Conservation (phyloP, 2,329 filamentous ascomycete species). For the Ophiocordyceps polyrhachis-furcata region DNA sequence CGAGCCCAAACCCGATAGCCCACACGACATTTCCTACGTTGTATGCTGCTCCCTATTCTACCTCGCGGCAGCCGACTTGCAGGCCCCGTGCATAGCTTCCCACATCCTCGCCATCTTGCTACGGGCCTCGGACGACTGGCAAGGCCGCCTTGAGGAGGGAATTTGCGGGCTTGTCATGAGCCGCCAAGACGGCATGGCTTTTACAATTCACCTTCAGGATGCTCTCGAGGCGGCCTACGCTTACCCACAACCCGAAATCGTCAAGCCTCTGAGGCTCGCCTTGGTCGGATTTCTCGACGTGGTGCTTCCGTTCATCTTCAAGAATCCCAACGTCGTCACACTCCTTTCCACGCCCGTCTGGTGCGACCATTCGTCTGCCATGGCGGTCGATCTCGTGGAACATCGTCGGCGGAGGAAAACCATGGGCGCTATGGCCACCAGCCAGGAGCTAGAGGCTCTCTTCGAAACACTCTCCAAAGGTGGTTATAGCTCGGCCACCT, state of each 20-base stretch:
- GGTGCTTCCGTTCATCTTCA: conserved; percentile 7
- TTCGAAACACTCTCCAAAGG: conserved; percentile 3
- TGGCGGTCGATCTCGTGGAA: conserved; percentile 11
- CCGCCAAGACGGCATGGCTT: conserved; percentile 5
- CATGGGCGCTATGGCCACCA: conserved; percentile 3
- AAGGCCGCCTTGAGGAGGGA: conserved; percentile 5
- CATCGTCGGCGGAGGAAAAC: conserved; percentile 5
- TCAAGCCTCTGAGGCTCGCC: conserved; percentile 13
- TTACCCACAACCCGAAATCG: conserved; percentile 7
- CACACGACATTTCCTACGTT: conserved; percentile 12
- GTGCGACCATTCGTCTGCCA: conserved; percentile 7
- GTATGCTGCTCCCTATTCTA: conserved; percentile 16
- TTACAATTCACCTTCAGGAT: conserved; percentile 10
- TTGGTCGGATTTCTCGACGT: conserved; percentile 13
- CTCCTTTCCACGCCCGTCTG: conserved; percentile 9
- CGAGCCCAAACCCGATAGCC: conserved; percentile 7
- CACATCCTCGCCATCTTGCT: conserved; percentile 11
- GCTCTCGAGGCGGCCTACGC: conserved; percentile 12
- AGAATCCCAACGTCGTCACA: conserved; percentile 7
- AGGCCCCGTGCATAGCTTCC: conserved; percentile 10
- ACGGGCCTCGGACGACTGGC: conserved; percentile 8
- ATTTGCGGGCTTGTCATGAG: conserved; percentile 5
- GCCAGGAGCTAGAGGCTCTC: conserved; percentile 6
- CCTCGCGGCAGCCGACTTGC: conserved; percentile 11
- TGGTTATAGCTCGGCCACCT: not conserved